phyloP scores from a whole-genome alignment of 805 yeast species.

The Metschnikowia aberdeeniae region DNA sequence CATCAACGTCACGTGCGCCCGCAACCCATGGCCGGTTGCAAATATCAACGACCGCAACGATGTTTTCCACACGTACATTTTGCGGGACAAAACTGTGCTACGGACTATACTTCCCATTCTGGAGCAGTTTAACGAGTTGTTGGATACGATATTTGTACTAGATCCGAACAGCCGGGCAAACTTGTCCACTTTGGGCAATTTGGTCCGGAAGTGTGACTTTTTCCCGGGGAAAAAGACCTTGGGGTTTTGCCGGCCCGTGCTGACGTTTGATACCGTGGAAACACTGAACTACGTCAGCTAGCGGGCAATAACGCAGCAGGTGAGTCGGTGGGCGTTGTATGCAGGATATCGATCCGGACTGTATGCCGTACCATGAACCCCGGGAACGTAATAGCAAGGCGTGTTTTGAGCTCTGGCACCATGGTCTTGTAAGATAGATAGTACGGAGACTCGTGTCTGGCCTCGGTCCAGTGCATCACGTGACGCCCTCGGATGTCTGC shows the following conservation, averaged over 20 bases:
- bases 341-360: too few species aligned
- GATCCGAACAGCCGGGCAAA: constrained; percentile 48
- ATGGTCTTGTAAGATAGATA: too few species aligned
- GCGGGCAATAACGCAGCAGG: too few species aligned
- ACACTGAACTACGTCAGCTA: too few species aligned
- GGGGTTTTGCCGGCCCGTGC: background rate
- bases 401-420: too few species aligned
- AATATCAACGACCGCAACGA: constrained; percentile 48
- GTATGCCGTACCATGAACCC: too few species aligned
- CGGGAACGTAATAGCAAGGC: too few species aligned
- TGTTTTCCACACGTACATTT: constrained; percentile 61
- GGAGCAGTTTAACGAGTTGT: constrained; percentile 50
- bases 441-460: too few species aligned
- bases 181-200: constrained; percentile 36
- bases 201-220: constrained; percentile 32
- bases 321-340: too few species aligned
- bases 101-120: constrained; percentile 71
- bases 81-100: constrained; percentile 49
- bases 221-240: constrained; percentile 20
- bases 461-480: too few species aligned
- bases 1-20: constrained; percentile 72
- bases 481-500: too few species aligned
- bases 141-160: constrained; percentile 42
- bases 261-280: too few species aligned
- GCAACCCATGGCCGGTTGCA: constrained; percentile 91